Percentiles rank a stretch among this genome's conserved stretches.
Conservation (phyloP, 805 yeast species). For the Blastobotrys parvus region DNA sequence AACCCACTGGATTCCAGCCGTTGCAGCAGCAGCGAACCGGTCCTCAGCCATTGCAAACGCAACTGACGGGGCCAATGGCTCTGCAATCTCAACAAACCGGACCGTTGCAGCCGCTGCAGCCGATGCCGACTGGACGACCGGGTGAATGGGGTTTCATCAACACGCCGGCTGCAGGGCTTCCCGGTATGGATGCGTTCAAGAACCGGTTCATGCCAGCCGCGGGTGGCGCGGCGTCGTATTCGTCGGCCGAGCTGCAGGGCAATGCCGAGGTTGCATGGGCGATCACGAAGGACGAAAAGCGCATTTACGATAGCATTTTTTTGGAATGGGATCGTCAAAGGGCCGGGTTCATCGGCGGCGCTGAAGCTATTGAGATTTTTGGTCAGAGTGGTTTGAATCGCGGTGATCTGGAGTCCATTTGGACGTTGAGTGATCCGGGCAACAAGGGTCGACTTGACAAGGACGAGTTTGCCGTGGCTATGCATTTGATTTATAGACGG, state of each 20-base stretch:
- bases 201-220: slow-evolving; percentile 55
- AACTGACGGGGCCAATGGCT: slow-evolving; percentile 15
- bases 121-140: slow-evolving; percentile 54
- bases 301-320: slow-evolving; percentile 79
- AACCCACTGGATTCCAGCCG: slow-evolving; percentile 20
- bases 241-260: slow-evolving; percentile 29
- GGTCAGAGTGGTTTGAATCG: slow-evolving; percentile 86
- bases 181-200: slow-evolving; percentile 60
- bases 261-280: slow-evolving; percentile 64
- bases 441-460: slow-evolving; percentile 76
- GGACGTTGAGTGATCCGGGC: slow-evolving; percentile 81
- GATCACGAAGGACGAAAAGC: slow-evolving; percentile 80
- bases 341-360: slow-evolving; percentile 68
- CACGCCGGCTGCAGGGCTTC: slow-evolving; percentile 60
- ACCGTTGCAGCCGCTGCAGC: slow-evolving; percentile 27
- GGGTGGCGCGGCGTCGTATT: slow-evolving; percentile 18
- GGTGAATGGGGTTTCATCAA: slow-evolving; percentile 77
- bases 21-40: slow-evolving; percentile 14
- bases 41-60: slow-evolving; percentile 20
- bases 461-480: slow-evolving; percentile 92
- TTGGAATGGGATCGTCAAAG: slow-evolving; percentile 71
- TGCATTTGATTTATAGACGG: slow-evolving; percentile 91
- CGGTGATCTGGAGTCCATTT: slow-evolving; percentile 77
- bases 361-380: slow-evolving; percentile 75
- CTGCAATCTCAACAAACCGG: slow-evolving; percentile 31